Conservation (phyloP, 768 basidiomycete genomes). For the Agaricus subrufescens region DNA sequence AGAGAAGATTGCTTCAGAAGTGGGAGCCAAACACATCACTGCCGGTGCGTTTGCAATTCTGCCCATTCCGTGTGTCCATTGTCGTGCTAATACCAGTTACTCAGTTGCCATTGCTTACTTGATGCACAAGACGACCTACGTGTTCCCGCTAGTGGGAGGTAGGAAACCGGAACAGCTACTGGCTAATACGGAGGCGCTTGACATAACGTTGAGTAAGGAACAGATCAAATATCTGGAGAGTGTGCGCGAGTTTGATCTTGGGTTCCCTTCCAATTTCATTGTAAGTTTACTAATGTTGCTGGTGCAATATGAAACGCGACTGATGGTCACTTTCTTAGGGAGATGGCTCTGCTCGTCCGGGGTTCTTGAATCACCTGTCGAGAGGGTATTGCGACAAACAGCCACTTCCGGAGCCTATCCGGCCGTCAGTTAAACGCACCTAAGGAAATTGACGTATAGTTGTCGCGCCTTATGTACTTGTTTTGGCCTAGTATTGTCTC, state of each 20-base stretch:
- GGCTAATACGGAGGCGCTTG: slow-evolving; percentile 44
- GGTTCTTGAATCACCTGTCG: no score
- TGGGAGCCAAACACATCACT: slow-evolving; percentile 42
- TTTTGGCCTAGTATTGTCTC: no score
- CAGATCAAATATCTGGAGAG: slow-evolving; percentile 42
- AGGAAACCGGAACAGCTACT: slow-evolving; percentile 46
- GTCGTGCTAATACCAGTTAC: no score
- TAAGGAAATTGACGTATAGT: no score
- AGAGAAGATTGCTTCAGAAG: slow-evolving; percentile 45
- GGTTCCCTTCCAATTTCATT: slow-evolving; percentile 33
- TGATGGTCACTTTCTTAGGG: no score
- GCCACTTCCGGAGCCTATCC: no score
- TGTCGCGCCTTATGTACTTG: no score
- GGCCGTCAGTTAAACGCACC: no score
- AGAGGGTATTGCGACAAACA: no score
- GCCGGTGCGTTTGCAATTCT: slow-evolving; percentile 24
- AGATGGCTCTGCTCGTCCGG: no score
- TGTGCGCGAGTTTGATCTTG: slow-evolving; percentile 34
- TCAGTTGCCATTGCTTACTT: slow-evolving; percentile 48
- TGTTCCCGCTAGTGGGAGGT: slow-evolving; percentile 47
- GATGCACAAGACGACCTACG: slow-evolving; percentile 49
- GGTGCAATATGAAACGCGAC: no score
- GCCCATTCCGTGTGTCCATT: no score
- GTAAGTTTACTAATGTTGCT: slow-evolving; percentile 15
- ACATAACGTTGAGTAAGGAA: slow-evolving; percentile 32